Base-by-base conservation (phyloP, 2,329 filamentous ascomycete species). In the Monilinia fructicola region DNA sequence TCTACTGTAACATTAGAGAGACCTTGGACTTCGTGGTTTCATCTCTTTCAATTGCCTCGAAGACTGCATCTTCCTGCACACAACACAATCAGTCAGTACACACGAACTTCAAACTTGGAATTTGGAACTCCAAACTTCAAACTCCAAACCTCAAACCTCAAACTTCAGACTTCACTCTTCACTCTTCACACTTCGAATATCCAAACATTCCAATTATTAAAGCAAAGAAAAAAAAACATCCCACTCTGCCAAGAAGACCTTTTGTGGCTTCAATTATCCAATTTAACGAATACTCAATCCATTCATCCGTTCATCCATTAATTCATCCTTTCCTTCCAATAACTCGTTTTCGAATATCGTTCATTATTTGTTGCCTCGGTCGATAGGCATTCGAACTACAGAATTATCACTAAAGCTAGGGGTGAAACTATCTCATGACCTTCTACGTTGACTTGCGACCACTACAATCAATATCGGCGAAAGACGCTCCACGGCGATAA, bases 341-440 rank as follows among this genome's bases (percentile, higher is more conserved):
- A 48, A 48, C 18, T 40, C 26, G 46, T 54, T 50, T 12, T 50
- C 16, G n/a, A 48, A 55, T 54, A 31, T 54, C 64, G 42, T 44
- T 56, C 38, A 46, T 46, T 42, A 56, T 18, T 54, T 46, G 50
- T 55, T 63, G 65, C 65, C 58, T 63, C 59, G 65, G 54, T 61
- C 48, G 26, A 53, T 28, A 60, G 64, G 64, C 64, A 60, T 50
- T 60, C 35, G 35, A 53, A 31, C 44, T 38, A 52, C 31, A 58
- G 54, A 50, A 65, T 60, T 44, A 53, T 40, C 31, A 65, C 35
- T 60, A 53, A 18, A 52, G 54, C 54, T 65, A 71, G 71, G 69
- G 61, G 64, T 68, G 70, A 73, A 72, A 70, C 69, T 67, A 67
- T 71, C 66, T 64, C 64, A 69, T 67, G 66, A 71, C 56, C 61